Percentiles rank a stretch among this genome's conserved stretches.
Evolutionary conservation across 2,329 filamentous ascomycete species (phyloP).

Genomic region (Aspergillus glaucus): DNA sequence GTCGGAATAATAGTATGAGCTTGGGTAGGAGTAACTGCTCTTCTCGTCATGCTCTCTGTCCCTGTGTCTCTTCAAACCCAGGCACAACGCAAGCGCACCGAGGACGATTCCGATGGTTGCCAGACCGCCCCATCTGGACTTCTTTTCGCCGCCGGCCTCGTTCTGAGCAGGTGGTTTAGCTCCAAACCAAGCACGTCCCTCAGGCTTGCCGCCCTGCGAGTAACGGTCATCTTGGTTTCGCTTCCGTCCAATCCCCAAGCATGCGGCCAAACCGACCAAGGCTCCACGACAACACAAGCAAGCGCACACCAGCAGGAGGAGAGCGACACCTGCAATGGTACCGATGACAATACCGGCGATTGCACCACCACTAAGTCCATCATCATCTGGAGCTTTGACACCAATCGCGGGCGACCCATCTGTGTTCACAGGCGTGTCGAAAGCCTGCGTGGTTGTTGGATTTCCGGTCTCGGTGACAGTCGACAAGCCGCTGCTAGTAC

Average conservation of each 20-base stretch:
- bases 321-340: constrained; percentile 38
- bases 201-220: constrained; percentile 25
- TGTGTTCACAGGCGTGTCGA: constrained; percentile 41
- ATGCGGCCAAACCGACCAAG: constrained; percentile 34
- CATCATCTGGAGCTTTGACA: constrained; percentile 21
- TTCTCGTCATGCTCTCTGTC: constrained; percentile 31
- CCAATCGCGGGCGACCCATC: constrained; percentile 34
- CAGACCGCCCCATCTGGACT: constrained; percentile 32
- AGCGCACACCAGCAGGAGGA: constrained; percentile 40
- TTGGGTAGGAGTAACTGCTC: constrained; percentile 33
- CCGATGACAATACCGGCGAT: constrained; percentile 49
- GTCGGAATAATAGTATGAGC: constrained; percentile 35
- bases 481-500: constrained; percentile 37
- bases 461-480: constrained; percentile 39
- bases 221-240: constrained; percentile 34
- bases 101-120: constrained; percentile 38
- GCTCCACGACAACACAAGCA: constrained; percentile 39
- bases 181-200: constrained; percentile 38
- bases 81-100: constrained; percentile 39
- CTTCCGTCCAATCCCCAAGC: constrained; percentile 28
- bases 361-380: constrained; percentile 43
- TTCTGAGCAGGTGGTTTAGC: constrained; percentile 27
- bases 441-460: constrained; percentile 39
- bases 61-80: constrained; percentile 40
- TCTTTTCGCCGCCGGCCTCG: constrained; percentile 29